phyloP scores from a whole-genome alignment of 148 eudicot genomes.

The Oxyria digyna region DNA sequence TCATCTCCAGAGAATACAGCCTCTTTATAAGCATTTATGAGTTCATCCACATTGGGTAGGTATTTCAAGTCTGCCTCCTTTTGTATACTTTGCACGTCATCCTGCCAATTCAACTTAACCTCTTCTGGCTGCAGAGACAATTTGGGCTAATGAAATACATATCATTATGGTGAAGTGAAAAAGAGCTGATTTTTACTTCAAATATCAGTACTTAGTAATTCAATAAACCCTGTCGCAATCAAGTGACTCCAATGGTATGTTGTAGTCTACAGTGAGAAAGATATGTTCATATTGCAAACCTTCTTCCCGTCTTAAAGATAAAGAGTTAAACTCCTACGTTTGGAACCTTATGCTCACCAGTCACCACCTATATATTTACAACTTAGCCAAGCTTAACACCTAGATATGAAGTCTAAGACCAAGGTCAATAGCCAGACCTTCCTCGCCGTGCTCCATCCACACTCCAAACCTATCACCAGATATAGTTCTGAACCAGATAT shows the following conservation, averaged over 20 bases:
- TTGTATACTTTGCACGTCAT: constrained; percentile 22
- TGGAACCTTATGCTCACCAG: no score
- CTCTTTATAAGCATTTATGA: constrained; percentile 53
- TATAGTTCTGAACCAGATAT: no score
- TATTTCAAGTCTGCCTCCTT: constrained; percentile 13
- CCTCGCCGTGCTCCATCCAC: background rate
- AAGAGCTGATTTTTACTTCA: background rate
- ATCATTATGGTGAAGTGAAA: background rate
- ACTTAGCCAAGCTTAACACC: background rate
- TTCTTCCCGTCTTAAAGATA: background rate
- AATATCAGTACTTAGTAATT: background rate
- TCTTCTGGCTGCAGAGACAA: background rate
- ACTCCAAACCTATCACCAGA: background rate
- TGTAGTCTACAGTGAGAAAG: background rate
- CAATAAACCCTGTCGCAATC: background rate
- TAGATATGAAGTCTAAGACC: background rate
- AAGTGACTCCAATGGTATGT: background rate
- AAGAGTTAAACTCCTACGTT: background rate
- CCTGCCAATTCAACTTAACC: background rate
- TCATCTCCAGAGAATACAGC: constrained; percentile 51
- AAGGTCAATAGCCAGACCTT: background rate
- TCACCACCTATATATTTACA: no score
- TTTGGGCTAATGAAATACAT: background rate
- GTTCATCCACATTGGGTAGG: constrained; percentile 33
- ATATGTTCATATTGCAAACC: background rate